Base-by-base conservation (phyloP, 2,329 filamentous ascomycete species). In the Orbilia quercus region DNA sequence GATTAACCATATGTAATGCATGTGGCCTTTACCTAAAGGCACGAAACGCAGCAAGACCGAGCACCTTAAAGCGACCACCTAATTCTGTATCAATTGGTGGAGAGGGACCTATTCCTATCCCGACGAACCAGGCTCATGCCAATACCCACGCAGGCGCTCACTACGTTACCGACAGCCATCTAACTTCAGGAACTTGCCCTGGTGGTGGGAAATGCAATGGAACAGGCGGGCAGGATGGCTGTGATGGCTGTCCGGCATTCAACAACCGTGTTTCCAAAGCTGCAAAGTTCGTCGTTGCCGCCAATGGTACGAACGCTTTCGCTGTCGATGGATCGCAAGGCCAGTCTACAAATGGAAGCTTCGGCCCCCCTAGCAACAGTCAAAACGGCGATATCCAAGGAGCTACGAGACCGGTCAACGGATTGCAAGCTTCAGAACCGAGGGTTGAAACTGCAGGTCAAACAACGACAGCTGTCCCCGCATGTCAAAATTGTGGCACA, bases 1-100 rank as follows among this genome's bases (percentile, higher is more conserved):
- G 95, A 28, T 90, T 92, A 62, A 97, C 92, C 25, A 98, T 99
- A 72, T 99, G 95, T 82, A 99, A 99, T 82, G 95, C 95, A 4
- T 99, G 95, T 79, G 95, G 95, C 44, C 85, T 99, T 14, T 99
- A 99, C 80, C 84, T 91, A 75, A 98, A 98, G 81, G 93, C 94
- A 7, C 88, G 95, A 76, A 98, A 98, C 80, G 90, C 94, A 75
- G 88, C 91, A 77, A 88, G 95, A 55, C 95, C 95, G 12, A 95
- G 92, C 5, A 96, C 92, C 78, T 83, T 97, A 67, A 97, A 96
- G 82, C 90, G 92, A 74, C 88, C 90, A 9, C 85, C 87, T 3
- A 76, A 78, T 40, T 76, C 76, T 22, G 63, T 77, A 5, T 77
- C 77, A 6, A 77, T 77, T 58, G 71, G 64, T 31, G 65, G 76